Conservation (phyloP, 2,329 filamentous ascomycete genomes). For the Xylariomycetidae sp. region DNA sequence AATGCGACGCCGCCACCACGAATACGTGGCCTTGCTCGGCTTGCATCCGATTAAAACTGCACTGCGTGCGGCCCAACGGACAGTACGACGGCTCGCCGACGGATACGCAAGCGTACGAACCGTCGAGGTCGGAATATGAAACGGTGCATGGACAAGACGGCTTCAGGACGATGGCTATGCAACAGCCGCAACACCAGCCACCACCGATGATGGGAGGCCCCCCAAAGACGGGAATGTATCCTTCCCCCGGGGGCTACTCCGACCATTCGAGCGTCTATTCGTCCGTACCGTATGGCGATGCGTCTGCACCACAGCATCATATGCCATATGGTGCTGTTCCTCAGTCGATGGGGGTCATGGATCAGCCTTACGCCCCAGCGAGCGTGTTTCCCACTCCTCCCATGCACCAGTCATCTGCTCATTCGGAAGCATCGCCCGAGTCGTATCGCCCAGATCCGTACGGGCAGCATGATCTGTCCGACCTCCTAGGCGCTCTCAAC, state of each 20-base stretch:
- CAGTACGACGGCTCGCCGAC: slow-evolving; percentile 59
- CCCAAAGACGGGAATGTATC: slow-evolving; percentile 43
- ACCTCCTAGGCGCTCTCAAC: slow-evolving; percentile 79
- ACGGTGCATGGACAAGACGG: slow-evolving; percentile 40
- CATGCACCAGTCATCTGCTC: slow-evolving; percentile 36
- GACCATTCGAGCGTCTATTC: slow-evolving; percentile 42
- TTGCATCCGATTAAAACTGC: slow-evolving; percentile 85
- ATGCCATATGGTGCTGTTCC: slow-evolving; percentile 52
- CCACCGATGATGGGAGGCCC: slow-evolving; percentile 37
- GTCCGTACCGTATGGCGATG: slow-evolving; percentile 41
- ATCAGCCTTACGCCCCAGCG: slow-evolving; percentile 45
- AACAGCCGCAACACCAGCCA: slow-evolving; percentile 39
- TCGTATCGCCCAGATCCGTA: slow-evolving; percentile 60
- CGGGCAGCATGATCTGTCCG: slow-evolving; percentile 67
- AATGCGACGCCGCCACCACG: slow-evolving; percentile 94
- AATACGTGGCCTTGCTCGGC: slow-evolving; percentile 97
- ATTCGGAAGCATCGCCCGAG: slow-evolving; percentile 39
- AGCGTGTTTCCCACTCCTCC: slow-evolving; percentile 52
- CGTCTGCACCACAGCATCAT: slow-evolving; percentile 38
- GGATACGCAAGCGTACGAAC: slow-evolving; percentile 45
- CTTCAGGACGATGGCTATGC: slow-evolving; percentile 50
- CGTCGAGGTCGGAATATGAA: slow-evolving; percentile 39
- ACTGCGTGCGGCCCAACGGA: slow-evolving; percentile 85
- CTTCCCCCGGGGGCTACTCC: slow-evolving; percentile 44
- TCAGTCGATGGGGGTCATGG: slow-evolving; percentile 44